Percentiles rank a stretch among this genome's conserved stretches.
Conservation (phyloP, 495 filamentous ascomycete genomes). For the Xylaria acuta region DNA sequence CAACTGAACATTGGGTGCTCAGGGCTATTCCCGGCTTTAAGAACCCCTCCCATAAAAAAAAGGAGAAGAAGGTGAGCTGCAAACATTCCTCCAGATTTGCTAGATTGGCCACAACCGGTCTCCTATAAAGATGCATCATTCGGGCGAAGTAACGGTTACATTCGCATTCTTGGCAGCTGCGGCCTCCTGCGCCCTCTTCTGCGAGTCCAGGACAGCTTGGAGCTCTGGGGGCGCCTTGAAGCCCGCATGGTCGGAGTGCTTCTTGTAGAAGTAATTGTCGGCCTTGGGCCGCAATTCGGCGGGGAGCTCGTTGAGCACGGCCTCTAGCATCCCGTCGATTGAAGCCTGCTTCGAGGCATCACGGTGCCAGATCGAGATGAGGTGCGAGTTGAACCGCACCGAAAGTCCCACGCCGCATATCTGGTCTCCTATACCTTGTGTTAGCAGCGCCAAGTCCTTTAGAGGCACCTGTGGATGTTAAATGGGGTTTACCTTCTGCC, state of each 20-base stretch:
- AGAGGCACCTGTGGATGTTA: background rate
- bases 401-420: slow-evolving; percentile 77
- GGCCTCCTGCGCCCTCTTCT: slow-evolving; percentile 50
- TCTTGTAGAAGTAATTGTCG: slow-evolving; percentile 73
- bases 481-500: slow-evolving; percentile 62
- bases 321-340: slow-evolving; percentile 70
- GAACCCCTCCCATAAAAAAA: background rate
- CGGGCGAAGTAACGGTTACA: slow-evolving; percentile 17
- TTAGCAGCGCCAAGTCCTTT: slow-evolving; percentile 16
- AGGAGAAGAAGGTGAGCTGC: background rate
- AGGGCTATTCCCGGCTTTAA: background rate
- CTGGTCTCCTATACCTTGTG: slow-evolving; percentile 66
- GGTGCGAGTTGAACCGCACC: slow-evolving; percentile 76
- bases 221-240: slow-evolving; percentile 62
- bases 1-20: background rate
- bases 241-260: slow-evolving; percentile 62
- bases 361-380: slow-evolving; percentile 89
- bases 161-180: slow-evolving; percentile 39
- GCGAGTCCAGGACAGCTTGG: slow-evolving; percentile 55
- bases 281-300: slow-evolving; percentile 70
- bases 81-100: background rate
- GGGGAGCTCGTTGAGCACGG: slow-evolving; percentile 71
- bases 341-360: slow-evolving; percentile 74
- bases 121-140: background rate
- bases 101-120: background rate